Evolutionary conservation across 768 basidiomycete species (phyloP), one percentile per base, ranked within the genome.

Genomic region (Cystofilobasidium capitatum): DNA sequence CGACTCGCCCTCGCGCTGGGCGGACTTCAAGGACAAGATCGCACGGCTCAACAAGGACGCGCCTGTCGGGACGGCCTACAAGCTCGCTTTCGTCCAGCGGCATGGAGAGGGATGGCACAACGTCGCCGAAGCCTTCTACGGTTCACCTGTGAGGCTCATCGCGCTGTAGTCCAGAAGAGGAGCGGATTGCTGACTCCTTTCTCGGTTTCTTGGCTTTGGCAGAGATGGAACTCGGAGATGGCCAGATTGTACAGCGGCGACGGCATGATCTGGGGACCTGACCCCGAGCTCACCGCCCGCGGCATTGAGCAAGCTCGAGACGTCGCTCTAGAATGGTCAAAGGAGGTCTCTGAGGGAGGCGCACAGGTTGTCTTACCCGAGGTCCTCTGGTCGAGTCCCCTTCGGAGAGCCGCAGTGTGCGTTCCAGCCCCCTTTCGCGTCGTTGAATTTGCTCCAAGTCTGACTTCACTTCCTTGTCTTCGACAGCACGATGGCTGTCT

Each of bases 71-170:
- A 61, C 54, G 7, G 6, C 12, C 24, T 68, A 58, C 54, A 68
- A 68, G 57, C 49, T 68, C 35, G 12, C 63, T 40, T 68, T 37
- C 26, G 44, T 68, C 35, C 59, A 37, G 29, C 66, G 66, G n/a
- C 66, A 68, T 37, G 65, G 65, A 8, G 47, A 68, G 33, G 66
- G 66, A 2, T 62, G 24, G 37, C 66, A 68, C 61, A 68, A 68
- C 42, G 61, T 62, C 12, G 66, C 66, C 16, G 66, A 62, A 45
- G 49, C 39, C 10, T 62, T 55, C 29, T 68, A 68, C 55, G 51
- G 51, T 3, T n/a, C n/a, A n/a, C n/a, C n/a, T n/a, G n/a, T n/a
- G n/a, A n/a, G n/a, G n/a, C n/a, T n/a, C n/a, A n/a, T n/a, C n/a
- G n/a, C n/a, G n/a, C n/a, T n/a, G n/a, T n/a, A n/a, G n/a, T n/a